These are phyloP conservation scores for Turritis glabra DNA, from an alignment of 345 rosid species.

Conservation along the genomic window DNA sequence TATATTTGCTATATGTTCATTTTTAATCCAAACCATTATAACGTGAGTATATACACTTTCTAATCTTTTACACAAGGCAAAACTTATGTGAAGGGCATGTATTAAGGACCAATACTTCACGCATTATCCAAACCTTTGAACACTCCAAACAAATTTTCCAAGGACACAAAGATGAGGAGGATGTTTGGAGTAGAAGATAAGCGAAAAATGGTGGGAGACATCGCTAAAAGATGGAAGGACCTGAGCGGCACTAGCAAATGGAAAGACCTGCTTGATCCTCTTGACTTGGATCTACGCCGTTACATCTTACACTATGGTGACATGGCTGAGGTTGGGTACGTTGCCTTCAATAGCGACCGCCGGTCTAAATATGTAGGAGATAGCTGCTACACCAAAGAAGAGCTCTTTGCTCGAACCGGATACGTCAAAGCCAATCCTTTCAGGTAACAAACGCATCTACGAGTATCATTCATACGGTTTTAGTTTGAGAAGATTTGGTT, in stretches of 20 bases:
- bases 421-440: slow-evolving; percentile 43
- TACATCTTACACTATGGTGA: slow-evolving; percentile 53
- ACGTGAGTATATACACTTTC: slow-evolving; percentile 25
- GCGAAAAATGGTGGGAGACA: slow-evolving; percentile 18
- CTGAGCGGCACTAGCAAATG: slow-evolving; percentile 46
- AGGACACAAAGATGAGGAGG: slow-evolving; percentile 19
- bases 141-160: slow-evolving; percentile 6
- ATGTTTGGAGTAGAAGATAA: slow-evolving; percentile 16
- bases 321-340: slow-evolving; percentile 39
- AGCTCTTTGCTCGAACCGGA: slow-evolving; percentile 43
- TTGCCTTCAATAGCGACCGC: slow-evolving; percentile 40
- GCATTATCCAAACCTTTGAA: slow-evolving; percentile 24
- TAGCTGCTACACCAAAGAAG: slow-evolving; percentile 37
- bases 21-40: background rate
- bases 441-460: slow-evolving; percentile 18
- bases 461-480: background rate
- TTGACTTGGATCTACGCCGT: slow-evolving; percentile 49
- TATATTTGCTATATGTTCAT: background rate
- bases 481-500: background rate
- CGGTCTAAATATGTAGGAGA: slow-evolving; percentile 36
- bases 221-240: slow-evolving; percentile 47
- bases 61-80: slow-evolving; percentile 23
- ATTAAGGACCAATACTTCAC: slow-evolving; percentile 33
- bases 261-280: slow-evolving; percentile 47
- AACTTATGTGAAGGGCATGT: slow-evolving; percentile 37